A percentile compares a stretch with the other conserved stretches of the same genome.
Evolutionary conservation across 106 monocot species (phyloP).

Genomic region (Dactylorhiza incarnata): DNA sequence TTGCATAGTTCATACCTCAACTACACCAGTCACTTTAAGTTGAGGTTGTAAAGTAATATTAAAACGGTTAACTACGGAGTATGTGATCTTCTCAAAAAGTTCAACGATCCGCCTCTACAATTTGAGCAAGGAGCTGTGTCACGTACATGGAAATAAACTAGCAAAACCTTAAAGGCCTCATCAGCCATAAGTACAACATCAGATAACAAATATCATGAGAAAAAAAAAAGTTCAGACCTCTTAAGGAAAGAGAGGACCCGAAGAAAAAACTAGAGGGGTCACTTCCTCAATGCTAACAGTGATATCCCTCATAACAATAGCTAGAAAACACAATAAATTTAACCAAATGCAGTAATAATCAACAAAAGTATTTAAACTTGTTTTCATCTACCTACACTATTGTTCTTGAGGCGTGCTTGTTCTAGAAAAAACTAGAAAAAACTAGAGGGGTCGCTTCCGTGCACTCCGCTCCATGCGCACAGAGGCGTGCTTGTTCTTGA

Average conservation of each 20-base stretch:
- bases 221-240: slow-evolving; percentile 55
- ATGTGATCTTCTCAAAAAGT: slow-evolving; percentile 81
- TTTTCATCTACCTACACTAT: not conserved
- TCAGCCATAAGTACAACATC: not conserved
- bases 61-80: slow-evolving; percentile 96
- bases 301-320: slow-evolving; percentile 67
- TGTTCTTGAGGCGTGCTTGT: too few species aligned
- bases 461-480: too few species aligned
- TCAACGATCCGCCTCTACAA: slow-evolving; percentile 64
- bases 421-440: too few species aligned
- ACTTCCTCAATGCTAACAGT: slow-evolving; percentile 73
- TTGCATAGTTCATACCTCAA: slow-evolving; percentile 57
- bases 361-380: not conserved
- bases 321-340: slow-evolving; percentile 27
- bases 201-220: not conserved
- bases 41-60: slow-evolving; percentile 90
- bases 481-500: too few species aligned
- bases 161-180: not conserved
- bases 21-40: slow-evolving; percentile 80
- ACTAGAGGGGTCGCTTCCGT: too few species aligned
- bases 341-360: not conserved
- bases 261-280: slow-evolving; percentile 49
- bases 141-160: not conserved
- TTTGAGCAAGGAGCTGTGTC: not conserved
- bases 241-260: slow-evolving; percentile 69